These are phyloP conservation scores for Sinapis alba DNA, from an alignment of 441 rosid genomes.

Conservation along the genomic window DNA sequence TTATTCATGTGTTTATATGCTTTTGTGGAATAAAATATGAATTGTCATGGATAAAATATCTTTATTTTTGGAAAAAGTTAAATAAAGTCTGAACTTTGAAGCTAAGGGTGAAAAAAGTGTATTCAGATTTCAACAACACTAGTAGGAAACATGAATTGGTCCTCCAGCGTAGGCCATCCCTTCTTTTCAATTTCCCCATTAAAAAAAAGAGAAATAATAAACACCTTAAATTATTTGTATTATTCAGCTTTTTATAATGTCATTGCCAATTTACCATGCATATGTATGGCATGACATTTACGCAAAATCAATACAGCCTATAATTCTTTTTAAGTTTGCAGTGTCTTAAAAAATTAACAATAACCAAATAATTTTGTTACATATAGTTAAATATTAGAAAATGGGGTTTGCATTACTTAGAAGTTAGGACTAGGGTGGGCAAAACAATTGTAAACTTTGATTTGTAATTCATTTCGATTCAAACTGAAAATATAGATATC, in stretches of 20 bases:
- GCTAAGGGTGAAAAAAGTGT: constrained; percentile 29
- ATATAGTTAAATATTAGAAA: neutral
- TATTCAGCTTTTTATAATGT: constrained; percentile 6
- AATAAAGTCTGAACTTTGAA: constrained; percentile 32
- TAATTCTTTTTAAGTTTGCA: neutral
- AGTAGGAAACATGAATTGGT: constrained; percentile 30
- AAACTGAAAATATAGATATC: no score
- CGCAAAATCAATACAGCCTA: neutral
- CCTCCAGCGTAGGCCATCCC: constrained; percentile 36
- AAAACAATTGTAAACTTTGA: no score
- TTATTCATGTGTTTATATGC: constrained; percentile 39
- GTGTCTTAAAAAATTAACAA: neutral
- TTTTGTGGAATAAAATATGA: constrained; percentile 37
- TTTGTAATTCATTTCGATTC: no score
- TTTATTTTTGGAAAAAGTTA: constrained; percentile 25
- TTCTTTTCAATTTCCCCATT: neutral
- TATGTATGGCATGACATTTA: neutral
- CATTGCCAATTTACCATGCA: constrained; percentile 18
- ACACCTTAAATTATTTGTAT: neutral
- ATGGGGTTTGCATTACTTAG: neutral
- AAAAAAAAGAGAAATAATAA: neutral
- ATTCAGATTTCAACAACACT: constrained; percentile 45
- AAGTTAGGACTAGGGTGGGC: neutral
- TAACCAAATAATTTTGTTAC: neutral
- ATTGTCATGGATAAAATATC: constrained; percentile 19